phyloP scores from a whole-genome alignment of 1,284 basidiomycete genomes.

The Cutaneotrichosporon mucoides region DNA sequence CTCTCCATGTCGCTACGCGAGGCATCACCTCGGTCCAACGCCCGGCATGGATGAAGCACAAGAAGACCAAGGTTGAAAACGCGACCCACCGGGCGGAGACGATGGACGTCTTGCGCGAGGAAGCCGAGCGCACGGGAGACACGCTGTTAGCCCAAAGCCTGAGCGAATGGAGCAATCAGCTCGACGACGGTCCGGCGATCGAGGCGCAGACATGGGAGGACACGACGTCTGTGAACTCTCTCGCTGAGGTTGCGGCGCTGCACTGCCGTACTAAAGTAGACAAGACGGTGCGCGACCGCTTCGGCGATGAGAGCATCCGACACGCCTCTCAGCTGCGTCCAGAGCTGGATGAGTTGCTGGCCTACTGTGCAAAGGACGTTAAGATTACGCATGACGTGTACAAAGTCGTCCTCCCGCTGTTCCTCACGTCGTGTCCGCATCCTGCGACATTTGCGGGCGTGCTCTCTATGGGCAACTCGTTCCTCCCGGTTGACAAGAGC shows the following conservation, averaged over 20 bases:
- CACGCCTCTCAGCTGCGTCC: conserved; percentile 59
- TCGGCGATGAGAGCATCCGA: conserved; percentile 52
- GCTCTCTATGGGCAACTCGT: conserved; percentile 84
- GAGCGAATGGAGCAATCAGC: conserved; percentile 38
- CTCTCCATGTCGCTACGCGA: conserved; percentile 87
- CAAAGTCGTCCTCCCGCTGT: conserved; percentile 73
- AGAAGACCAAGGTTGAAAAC: conserved; percentile 52
- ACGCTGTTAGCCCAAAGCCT: conserved; percentile 41
- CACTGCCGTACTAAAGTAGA: conserved; percentile 79
- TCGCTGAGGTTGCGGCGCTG: conserved; percentile 84
- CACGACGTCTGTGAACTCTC: conserved; percentile 83
- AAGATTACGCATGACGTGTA: conserved; percentile 79
- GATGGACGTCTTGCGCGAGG: conserved; percentile 48
- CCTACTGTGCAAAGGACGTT: conserved; percentile 86
- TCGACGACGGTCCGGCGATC: conserved; percentile 18
- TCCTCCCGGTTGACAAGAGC: conserved; percentile 81
- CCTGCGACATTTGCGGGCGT: conserved; percentile 92
- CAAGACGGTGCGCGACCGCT: conserved; percentile 75
- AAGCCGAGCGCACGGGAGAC: conserved; percentile 54
- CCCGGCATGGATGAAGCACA: conserved; percentile 82
- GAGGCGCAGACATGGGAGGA: conserved; percentile 70
- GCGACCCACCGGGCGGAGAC: conserved; percentile 33
- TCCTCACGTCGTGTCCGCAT: conserved; percentile 78
- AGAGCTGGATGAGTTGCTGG: conserved; percentile 70
- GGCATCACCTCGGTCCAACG: conserved; percentile 95